Base-by-base conservation (phyloP, 768 basidiomycete species). In the Suillus paluster region DNA sequence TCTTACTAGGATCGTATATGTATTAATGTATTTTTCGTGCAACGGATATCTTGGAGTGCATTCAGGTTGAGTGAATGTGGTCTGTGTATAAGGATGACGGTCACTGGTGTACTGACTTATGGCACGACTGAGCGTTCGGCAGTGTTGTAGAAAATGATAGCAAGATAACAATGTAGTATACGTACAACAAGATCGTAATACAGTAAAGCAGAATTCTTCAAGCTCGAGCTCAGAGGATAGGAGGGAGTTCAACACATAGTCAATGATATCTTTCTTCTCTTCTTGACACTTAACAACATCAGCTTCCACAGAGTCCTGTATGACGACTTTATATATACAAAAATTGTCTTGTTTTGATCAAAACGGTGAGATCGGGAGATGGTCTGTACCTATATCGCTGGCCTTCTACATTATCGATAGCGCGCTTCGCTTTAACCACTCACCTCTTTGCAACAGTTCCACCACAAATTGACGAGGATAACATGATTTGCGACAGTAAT, bases 401-500 rank as follows among this genome's bases (percentile, higher is more conserved):
- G 55, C 21, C 39, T 17, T 57, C 14, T n/a, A 57, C 36, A 45
- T 45, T n/a, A 48, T 10, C 7, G 10, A 1, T 7, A 23, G 49
- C 12, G 14, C 21, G 9, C 8, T 33, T 30, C 19, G 21, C 30
- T n/a, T 33, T n/a, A n/a, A 45, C 19, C 41, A 25, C 55, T 23
- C 27, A 30, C 55, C 39, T 48, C 55, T 38, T 38, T 44, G 27
- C 15, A 56, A 17, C 8, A 12, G 27, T 48, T 56, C 38, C 36
- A 56, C 36, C 54, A 46, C 12, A 38, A 38, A 15, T 46, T 42
- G 6, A 56, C 54, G 38, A 56, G 54, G 23, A 46, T 38, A 6
- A 56, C 54, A 56, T 56, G 36, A n/a, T 21, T 56, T 56, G 54
- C 54, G 6, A 17, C 19, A 36, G 54, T 42, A 19, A 56, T 56